phyloP scores from a whole-genome alignment of 108 stramenopile genomes.

The Parietichytrium sp. region DNA sequence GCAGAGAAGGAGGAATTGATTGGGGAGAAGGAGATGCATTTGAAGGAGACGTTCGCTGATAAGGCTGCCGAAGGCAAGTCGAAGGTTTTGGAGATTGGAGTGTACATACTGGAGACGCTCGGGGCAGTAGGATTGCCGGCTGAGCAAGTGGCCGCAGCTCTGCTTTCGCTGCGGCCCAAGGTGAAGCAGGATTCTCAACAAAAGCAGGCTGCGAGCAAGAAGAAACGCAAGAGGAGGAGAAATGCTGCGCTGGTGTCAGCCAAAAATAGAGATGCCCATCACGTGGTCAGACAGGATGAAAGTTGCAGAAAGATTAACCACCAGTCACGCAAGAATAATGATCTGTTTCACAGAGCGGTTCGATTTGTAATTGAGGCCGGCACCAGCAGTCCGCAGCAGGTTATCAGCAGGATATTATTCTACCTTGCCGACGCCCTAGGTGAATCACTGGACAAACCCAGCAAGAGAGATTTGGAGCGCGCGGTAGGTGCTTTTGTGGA shows the following conservation, averaged over 20 bases:
- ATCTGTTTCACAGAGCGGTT: conserved; percentile 25
- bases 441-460: conserved; percentile 12
- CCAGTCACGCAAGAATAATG: conserved; percentile 3
- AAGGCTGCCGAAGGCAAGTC: conserved; percentile 11
- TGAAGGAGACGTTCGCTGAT: too few relatives aligned
- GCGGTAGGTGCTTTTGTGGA: conserved; percentile 32
- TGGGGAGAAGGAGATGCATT: too few relatives aligned
- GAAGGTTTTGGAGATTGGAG: conserved; percentile 37
- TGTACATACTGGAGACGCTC: conserved; percentile 35
- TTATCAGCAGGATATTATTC: conserved; percentile 26
- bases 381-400: conserved; percentile 13
- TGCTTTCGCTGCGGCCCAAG: too few relatives aligned
- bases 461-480: conserved; percentile 36
- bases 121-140: conserved; percentile 25
- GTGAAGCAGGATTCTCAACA: too few relatives aligned
- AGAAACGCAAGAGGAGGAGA: not conserved
- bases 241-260: not conserved
- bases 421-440: conserved; percentile 38
- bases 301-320: too few relatives aligned
- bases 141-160: not conserved
- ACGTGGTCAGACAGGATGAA: too few relatives aligned
- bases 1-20: too few relatives aligned
- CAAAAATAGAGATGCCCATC: too few relatives aligned
- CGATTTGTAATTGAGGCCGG: conserved; percentile 29
- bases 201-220: not conserved